Evolutionary conservation across 441 rosid genomes (phyloP).

Genomic region (Adansonia rubrostipa): DNA sequence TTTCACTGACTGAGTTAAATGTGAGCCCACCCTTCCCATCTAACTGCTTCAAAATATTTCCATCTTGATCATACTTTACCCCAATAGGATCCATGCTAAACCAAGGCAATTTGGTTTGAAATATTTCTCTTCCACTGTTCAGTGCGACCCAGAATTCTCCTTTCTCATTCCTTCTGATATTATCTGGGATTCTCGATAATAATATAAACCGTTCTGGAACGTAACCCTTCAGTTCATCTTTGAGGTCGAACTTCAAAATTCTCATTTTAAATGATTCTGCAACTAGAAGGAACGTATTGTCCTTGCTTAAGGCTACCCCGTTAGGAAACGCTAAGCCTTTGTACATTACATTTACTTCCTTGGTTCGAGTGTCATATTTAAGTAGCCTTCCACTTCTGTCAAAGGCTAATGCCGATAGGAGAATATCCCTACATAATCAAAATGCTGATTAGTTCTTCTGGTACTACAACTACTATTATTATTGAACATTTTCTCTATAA

Average conservation of each 20-base stretch:
- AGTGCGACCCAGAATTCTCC: constrained; percentile 55
- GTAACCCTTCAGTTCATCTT: background rate
- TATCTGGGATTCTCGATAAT: constrained; percentile 41
- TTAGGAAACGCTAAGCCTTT: constrained; percentile 45
- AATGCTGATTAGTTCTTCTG: background rate
- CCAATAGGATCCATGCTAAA: constrained; percentile 29
- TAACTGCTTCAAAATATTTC: background rate
- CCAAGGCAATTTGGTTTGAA: constrained; percentile 13
- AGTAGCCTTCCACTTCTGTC: constrained; percentile 59
- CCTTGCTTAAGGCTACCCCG: constrained; percentile 49
- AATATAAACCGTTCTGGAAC: constrained; percentile 24
- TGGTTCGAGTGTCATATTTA: constrained; percentile 49
- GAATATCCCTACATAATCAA: constrained; percentile 39
- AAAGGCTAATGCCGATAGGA: constrained; percentile 28
- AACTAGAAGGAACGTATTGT: constrained; percentile 43
- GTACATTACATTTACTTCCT: constrained; percentile 42
- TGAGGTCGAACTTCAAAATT: constrained; percentile 34
- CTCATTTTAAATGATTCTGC: constrained; percentile 36
- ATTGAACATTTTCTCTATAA: no score
- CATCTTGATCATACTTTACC: background rate
- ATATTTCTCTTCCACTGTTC: constrained; percentile 34
- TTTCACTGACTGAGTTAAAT: background rate
- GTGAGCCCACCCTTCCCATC: background rate
- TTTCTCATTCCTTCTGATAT: constrained; percentile 36
- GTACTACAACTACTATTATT: no score